Percentiles rank a stretch among this genome's conserved stretches.
phyloP scores from a whole-genome alignment of 805 yeast species.

The Sugiyamaella marilandica region DNA sequence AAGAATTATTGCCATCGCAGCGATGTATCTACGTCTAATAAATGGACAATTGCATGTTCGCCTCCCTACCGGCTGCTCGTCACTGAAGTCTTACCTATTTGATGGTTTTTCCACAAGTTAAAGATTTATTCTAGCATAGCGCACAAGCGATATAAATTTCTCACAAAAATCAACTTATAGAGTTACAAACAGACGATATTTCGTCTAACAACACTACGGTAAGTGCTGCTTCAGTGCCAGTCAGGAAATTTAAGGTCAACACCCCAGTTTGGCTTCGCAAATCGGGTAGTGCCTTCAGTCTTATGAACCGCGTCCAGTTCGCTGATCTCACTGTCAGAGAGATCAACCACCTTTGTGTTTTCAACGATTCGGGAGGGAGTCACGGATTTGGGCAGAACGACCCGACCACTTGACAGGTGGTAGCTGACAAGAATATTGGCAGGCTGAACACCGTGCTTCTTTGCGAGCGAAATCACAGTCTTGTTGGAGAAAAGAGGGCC shows the following conservation, averaged over 20 bases:
- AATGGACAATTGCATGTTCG: no score
- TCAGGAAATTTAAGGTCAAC: constrained; percentile 29
- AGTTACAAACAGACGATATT: no score
- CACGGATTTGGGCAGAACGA: constrained; percentile 64
- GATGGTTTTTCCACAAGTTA: no score
- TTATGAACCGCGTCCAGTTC: constrained; percentile 30
- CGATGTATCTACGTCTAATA: no score
- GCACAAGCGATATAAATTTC: no score
- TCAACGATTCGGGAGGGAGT: constrained; percentile 56
- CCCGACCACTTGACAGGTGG: constrained; percentile 57
- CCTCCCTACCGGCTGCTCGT: no score
- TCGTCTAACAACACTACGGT: neutral
- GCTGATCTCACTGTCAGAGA: constrained; percentile 42
- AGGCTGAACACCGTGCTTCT: constrained; percentile 48
- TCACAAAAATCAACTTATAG: no score
- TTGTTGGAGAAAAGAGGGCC: constrained; percentile 58
- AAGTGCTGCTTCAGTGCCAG: constrained; percentile 18
- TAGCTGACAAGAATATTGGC: constrained; percentile 61
- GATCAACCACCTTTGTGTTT: constrained; percentile 37
- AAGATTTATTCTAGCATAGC: no score
- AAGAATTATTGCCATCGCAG: no score
- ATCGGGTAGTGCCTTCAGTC: constrained; percentile 26
- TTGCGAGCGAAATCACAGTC: constrained; percentile 47
- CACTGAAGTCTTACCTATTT: no score
- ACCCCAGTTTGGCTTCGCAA: constrained; percentile 29